phyloP scores from a whole-genome alignment of 257 asterid genomes.

The Gardenia jasminoides region DNA sequence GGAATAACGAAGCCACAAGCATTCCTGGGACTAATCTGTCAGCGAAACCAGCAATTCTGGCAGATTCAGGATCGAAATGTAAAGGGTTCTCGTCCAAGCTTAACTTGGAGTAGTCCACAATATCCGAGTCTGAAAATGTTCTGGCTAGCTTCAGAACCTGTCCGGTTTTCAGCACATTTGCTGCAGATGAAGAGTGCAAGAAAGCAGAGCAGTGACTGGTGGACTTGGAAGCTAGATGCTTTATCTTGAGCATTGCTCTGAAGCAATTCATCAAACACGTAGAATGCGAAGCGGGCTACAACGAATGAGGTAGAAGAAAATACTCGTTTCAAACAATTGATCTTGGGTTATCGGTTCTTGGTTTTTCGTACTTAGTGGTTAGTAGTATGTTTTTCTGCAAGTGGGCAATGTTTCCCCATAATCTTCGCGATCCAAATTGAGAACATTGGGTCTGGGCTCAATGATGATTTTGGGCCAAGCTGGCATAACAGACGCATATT shows the following conservation, averaged over 20 bases:
- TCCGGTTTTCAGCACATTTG: conserved; percentile 44
- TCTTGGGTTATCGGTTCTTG: too few species aligned
- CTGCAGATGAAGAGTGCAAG: conserved; percentile 28
- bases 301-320: background rate
- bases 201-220: background rate
- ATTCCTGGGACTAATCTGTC: conserved; percentile 68
- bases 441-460: background rate
- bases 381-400: too few species aligned
- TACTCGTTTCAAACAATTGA: too few species aligned
- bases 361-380: too few species aligned
- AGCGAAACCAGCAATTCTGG: conserved; percentile 56
- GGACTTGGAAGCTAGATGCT: background rate
- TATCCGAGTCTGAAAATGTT: conserved; percentile 45
- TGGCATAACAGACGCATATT: background rate
- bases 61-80: conserved; percentile 61
- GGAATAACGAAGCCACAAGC: conserved; percentile 80
- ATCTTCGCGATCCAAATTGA: background rate
- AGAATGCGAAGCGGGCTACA: background rate
- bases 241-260: conserved; percentile 5
- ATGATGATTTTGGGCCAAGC: background rate
- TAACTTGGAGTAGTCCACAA: conserved; percentile 58
- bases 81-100: conserved; percentile 68
- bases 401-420: too few species aligned
- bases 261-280: conserved; percentile 25
- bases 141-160: conserved; percentile 53